Conservation (phyloP, 768 basidiomycete genomes). For the Lyophyllum atratum region DNA sequence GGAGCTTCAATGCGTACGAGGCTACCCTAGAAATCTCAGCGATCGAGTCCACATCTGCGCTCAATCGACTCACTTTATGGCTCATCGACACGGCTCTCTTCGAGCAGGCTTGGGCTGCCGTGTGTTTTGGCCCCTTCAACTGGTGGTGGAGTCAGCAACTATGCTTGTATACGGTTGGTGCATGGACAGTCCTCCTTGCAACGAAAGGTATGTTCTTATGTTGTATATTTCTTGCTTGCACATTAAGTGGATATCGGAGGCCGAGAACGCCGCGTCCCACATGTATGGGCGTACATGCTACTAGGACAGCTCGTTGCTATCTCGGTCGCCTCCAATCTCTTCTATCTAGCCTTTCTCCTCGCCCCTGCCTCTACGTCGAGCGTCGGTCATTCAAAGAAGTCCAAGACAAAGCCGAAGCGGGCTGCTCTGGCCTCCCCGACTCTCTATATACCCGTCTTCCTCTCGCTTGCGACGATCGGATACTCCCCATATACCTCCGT, state of each 20-base stretch:
- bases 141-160: slow-evolving; percentile 78
- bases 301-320: slow-evolving; percentile 75
- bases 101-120: slow-evolving; percentile 55
- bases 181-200: slow-evolving; percentile 54
- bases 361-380: slow-evolving; percentile 26
- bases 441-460: slow-evolving; percentile 44
- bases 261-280: slow-evolving; percentile 40
- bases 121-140: slow-evolving; percentile 45
- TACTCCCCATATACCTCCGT: slow-evolving; percentile 43
- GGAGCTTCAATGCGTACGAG: slow-evolving; percentile 57
- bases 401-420: background rate
- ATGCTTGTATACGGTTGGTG: slow-evolving; percentile 59
- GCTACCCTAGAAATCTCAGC: slow-evolving; percentile 3
- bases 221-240: background rate
- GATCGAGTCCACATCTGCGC: background rate
- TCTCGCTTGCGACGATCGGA: slow-evolving; percentile 47
- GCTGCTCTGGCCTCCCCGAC: slow-evolving; percentile 15
- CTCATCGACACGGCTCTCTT: slow-evolving; percentile 56
- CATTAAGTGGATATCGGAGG: slow-evolving; percentile 25
- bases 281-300: slow-evolving; percentile 70
- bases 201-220: slow-evolving; percentile 47
- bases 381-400: background rate
- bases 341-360: slow-evolving; percentile 51
- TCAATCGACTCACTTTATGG: slow-evolving; percentile 49
- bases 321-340: slow-evolving; percentile 64